Base-by-base conservation (phyloP, 352 stramenopile species). In the Phytophthora crassamura region DNA sequence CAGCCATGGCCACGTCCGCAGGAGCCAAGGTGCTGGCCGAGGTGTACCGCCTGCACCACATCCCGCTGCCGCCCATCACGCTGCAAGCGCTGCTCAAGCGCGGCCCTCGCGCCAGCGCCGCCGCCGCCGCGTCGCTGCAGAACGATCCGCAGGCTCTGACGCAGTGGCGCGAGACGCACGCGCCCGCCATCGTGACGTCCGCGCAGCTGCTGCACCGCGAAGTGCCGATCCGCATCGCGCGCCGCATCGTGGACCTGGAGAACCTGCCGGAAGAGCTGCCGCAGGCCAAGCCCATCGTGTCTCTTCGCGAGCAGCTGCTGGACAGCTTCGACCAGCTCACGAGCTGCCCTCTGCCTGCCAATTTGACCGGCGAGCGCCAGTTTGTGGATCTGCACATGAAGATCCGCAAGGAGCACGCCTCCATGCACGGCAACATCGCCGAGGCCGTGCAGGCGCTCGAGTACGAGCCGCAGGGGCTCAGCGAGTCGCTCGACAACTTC, bases 11-110 rank as follows among this genome's bases (percentile, higher is more conserved):
- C 7, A 80, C 79, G 45, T 81, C 74, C 42, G 64, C 77, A 41
- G 70, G 69, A 42, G 71, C 82, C 43, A 89, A 89, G 60, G 82
- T 93, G 42, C 64, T 94, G 58, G 79, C 86, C 12, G 86, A 93
- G 61, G 85, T 94, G 49, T 93, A 94, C 64, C 86, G 86, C 67
- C 74, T 89, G 64, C 86, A 94, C 64, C 82, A 94, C 68, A 84
- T 94, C 48, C 86, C 86, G 42, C 60, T 93, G 64, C 84, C 84
- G 20, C 78, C 84, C 14, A 94, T 94, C 69, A 94, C 86, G 61
- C 74, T 94, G 59, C 80, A 91, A 66, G 74, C 82, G 58, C 70
- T 94, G 46, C 70, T 93, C 2, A 85, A 91, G 58, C 84, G 84
- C 46, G 86, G 86, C 0, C 84, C 86, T 12, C 64, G 61, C 34